Percentiles rank a stretch among this genome's conserved stretches.
Conservation (phyloP, 352 stramenopile genomes). For the Phytophthora pinifolia region DNA sequence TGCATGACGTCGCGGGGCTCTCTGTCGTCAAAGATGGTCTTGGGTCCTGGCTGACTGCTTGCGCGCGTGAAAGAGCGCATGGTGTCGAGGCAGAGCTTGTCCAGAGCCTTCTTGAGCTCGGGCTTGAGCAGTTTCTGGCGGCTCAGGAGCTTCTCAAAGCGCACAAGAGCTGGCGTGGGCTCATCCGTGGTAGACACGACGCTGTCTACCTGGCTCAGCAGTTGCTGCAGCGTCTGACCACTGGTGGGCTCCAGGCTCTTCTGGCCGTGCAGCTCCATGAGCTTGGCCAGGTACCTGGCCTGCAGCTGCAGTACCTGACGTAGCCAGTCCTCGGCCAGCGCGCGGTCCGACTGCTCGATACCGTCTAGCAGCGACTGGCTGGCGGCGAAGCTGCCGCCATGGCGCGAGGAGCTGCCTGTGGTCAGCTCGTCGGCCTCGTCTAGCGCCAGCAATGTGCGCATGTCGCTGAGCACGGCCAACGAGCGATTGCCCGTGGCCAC, state of each 20-base stretch:
- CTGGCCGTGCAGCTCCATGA: slow-evolving; percentile 49
- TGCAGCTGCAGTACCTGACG: slow-evolving; percentile 55
- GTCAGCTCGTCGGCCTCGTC: slow-evolving; percentile 31
- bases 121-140: slow-evolving; percentile 60
- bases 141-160: slow-evolving; percentile 73
- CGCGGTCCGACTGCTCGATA: slow-evolving; percentile 52
- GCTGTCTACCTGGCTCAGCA: slow-evolving; percentile 40
- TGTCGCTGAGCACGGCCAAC: slow-evolving; percentile 51
- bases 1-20: slow-evolving; percentile 66
- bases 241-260: slow-evolving; percentile 32
- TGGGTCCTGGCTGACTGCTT: slow-evolving; percentile 24
- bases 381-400: slow-evolving; percentile 31
- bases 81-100: slow-evolving; percentile 62
- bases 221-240: slow-evolving; percentile 36
- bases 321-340: slow-evolving; percentile 63
- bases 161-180: slow-evolving; percentile 47
- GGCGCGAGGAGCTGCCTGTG: slow-evolving; percentile 2
- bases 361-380: slow-evolving; percentile 50
- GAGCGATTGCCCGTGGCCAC: slow-evolving; percentile 62
- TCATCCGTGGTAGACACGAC: slow-evolving; percentile 31
- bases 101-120: slow-evolving; percentile 61
- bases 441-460: slow-evolving; percentile 52
- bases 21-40: slow-evolving; percentile 50
- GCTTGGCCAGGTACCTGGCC: slow-evolving; percentile 50
- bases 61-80: slow-evolving; percentile 51